phyloP scores from a whole-genome alignment of 2,329 filamentous ascomycete genomes.

The Colletotrichum coccodes region DNA sequence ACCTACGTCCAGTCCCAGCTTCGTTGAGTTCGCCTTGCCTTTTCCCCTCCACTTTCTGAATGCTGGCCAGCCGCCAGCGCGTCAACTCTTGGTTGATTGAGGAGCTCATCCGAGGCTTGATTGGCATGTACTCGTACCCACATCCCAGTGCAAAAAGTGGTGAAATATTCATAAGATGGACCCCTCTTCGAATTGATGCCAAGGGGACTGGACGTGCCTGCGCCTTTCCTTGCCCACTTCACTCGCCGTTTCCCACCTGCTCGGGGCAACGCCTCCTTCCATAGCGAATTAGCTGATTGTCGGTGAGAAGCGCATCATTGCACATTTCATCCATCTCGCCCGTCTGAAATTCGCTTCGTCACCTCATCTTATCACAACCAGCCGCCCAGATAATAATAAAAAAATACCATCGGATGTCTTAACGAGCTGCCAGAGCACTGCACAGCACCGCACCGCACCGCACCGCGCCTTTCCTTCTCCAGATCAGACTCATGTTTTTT shows the following conservation, averaged over 20 bases:
- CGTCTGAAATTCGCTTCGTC: neutral
- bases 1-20: neutral
- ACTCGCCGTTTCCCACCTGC: neutral
- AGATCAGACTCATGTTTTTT: neutral
- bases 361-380: neutral
- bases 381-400: neutral
- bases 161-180: neutral
- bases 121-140: neutral
- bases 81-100: neutral
- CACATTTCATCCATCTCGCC: neutral
- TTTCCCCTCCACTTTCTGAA: neutral
- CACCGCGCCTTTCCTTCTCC: neutral
- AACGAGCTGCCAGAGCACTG: neutral
- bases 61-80: neutral
- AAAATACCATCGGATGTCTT: constrained; percentile 6
- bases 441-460: neutral
- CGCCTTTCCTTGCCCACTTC: constrained; percentile 9
- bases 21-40: neutral
- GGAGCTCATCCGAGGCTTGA: neutral
- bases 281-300: neutral
- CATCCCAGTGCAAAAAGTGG: neutral
- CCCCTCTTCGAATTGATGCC: neutral
- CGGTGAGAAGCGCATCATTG: constrained; percentile 3
- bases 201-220: neutral
- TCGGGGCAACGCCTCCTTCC: neutral